phyloP scores from a whole-genome alignment of 768 basidiomycete genomes.

The Kwoniella dejecticola region DNA sequence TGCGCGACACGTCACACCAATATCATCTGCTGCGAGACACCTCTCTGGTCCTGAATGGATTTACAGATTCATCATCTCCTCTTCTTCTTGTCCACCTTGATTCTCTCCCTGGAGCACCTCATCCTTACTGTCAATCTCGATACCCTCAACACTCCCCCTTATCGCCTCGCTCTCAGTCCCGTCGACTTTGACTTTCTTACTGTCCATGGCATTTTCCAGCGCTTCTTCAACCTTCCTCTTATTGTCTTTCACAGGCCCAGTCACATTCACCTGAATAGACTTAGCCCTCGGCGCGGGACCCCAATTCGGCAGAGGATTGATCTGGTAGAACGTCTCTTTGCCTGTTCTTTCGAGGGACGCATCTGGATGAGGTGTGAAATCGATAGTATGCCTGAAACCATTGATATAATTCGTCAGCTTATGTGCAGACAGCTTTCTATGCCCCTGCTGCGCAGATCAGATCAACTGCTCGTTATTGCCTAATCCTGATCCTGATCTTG shows the following conservation, averaged over 20 bases:
- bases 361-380: conserved; percentile 74
- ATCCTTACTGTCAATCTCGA: conserved; percentile 8
- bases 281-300: conserved; percentile 67
- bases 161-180: conserved; percentile 7
- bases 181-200: conserved; percentile 14
- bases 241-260: background rate
- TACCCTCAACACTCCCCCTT: background rate
- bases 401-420: background rate
- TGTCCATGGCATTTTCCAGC: background rate
- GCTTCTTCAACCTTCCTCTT: conserved; percentile 22
- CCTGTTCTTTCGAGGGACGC: conserved; percentile 55
- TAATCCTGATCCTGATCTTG: too few relatives aligned
- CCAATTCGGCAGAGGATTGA: conserved; percentile 90
- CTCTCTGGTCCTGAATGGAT: too few relatives aligned
- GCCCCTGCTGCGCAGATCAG: too few relatives aligned
- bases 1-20: too few relatives aligned
- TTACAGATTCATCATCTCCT: conserved; percentile 15
- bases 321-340: conserved; percentile 58
- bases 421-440: too few relatives aligned
- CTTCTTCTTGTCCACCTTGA: conserved; percentile 9
- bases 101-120: background rate
- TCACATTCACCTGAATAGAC: conserved; percentile 17
- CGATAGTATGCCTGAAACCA: conserved; percentile 59
- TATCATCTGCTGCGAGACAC: too few relatives aligned
- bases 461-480: too few relatives aligned